Conservation (phyloP, 225 moss, liverwort and hornwort species). For the Polytrichum formosum region DNA sequence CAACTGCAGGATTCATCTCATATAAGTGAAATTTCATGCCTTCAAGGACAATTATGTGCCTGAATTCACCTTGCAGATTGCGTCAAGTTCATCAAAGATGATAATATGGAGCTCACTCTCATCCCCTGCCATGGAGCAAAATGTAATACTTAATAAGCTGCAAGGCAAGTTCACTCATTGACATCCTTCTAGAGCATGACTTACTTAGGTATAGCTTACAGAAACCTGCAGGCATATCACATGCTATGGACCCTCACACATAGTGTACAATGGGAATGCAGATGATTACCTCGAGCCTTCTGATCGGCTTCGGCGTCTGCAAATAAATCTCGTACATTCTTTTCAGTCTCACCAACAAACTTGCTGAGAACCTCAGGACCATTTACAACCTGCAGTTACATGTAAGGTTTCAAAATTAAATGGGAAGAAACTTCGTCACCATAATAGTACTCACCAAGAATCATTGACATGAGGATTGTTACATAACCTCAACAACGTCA, state of each 20-base stretch:
- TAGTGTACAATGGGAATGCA: not conserved
- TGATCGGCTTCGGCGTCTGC: slow-evolving; percentile 93
- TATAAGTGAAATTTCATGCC: no score
- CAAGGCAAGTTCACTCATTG: no score
- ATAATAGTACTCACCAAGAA: not conserved
- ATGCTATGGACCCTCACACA: not conserved
- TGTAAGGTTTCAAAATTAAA: not conserved
- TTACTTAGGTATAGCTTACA: no score
- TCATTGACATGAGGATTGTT: no score
- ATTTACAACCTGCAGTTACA: slow-evolving; percentile 75
- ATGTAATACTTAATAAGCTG: no score
- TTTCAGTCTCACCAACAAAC: slow-evolving; percentile 95
- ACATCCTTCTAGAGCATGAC: no score
- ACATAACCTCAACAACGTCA: no score
- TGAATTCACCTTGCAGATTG: slow-evolving; percentile 83
- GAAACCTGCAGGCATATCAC: no score
- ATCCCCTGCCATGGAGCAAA: slow-evolving; percentile 52
- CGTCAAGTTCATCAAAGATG: slow-evolving; percentile 96
- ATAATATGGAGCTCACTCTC: slow-evolving; percentile 96
- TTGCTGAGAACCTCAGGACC: slow-evolving; percentile 96
- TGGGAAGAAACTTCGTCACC: not conserved
- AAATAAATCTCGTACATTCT: slow-evolving; percentile 94
- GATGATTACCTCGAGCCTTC: slow-evolving; percentile 53
- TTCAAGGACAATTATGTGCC: not conserved
- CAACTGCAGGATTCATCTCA: no score